Base-by-base conservation (phyloP, 2,329 filamentous ascomycete genomes). In the Septoria linicola region DNA sequence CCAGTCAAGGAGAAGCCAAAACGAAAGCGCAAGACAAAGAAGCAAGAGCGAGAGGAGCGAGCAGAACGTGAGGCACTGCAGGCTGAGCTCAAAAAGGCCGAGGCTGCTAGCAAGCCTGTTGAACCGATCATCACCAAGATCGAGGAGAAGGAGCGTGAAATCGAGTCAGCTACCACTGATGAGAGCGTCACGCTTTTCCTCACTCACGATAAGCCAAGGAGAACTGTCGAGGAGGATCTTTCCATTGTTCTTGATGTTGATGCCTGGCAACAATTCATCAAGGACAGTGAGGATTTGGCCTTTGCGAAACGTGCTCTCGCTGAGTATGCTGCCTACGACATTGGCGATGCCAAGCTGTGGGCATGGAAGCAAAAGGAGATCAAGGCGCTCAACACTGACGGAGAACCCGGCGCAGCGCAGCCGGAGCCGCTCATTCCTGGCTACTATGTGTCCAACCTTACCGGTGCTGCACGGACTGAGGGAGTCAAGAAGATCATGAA, bases 401-500 rank as follows among this genome's bases (percentile, higher is more conserved):
- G 79, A 19, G 71, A 76, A 42, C 70, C 72, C 59, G 82, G 82
- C 6, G 72, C 77, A n/a, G 73, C 77, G 17, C 74, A 74, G 39
- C 71, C 73, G 16, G 72, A 76, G 54, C 76, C 79, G 20, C 76
- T 75, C 58, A 84, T 86, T 51, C 72, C 79, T 57, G 83, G 82
- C 32, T 85, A 86, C 65, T 97, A 96, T 66, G 88, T 96, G 34
- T 83, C 88, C 0, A 99, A 96, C 60, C 56, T 79, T 0, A 89
- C 89, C 8, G 93, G 93, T 27, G 88, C 84, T 61, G 93, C 93
- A 50, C 83, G 93, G 50, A 96, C 93, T 0, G 91, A 99, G 73
- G 91, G 90, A 21, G 84, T 90, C 64, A 92, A 95, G 76, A 95
- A 92, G 76, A 97, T 99, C 50, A 80, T 95, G 56, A 95, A 99